Evolutionary conservation across 1,284 basidiomycete species (phyloP), one percentile per base, ranked within the genome.

Genomic region (Waitea zeae): DNA sequence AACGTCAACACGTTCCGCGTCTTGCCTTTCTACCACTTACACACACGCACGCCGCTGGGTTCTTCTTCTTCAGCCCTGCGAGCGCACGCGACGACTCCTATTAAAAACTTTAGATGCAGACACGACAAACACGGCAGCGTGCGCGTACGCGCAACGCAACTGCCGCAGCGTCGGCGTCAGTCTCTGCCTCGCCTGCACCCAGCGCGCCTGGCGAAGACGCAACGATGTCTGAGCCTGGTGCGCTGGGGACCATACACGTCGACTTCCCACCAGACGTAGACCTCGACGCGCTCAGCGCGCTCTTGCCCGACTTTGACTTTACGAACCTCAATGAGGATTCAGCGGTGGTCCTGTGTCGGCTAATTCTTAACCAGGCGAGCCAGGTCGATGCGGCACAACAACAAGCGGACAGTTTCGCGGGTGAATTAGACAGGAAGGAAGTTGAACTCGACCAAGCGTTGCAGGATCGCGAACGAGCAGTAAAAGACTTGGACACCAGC

Each of bases 391-490:
- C 50, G 36, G 54, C 61, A 1, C 61, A 66, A 35, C 57, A 67
- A 35, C 70, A 77, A 39, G 52, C 77, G 18, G 78, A 84, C 48
- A 73, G 74, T 40, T 54, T 64, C 37, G 67, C 61, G 32, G 74
- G 77, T 3, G 69, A 74, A 37, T 49, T 62, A 9, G 68, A 76
- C 46, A 65, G 63, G 52, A 75, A 74, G 49, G 78, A 83, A 30
- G 59, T 84, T 2, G 80, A 84, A 46, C 57, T 83, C 31, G 82
- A 87, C 50, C 77, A 83, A 52, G 71, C 74, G 17, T 50, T 81
- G 30, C 76, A 82, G 47, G 80, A 84, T 49, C 64, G 62, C 34
- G 79, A 83, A 46, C 64, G 59, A 5, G 51, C 61, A 33, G 50
- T 63, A 3, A 65, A 60, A 35, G 72, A 79, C 20, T 47, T 71